Evolutionary conservation across 306 rosid species (phyloP).

Genomic region (Pterocarpus santalinus): DNA sequence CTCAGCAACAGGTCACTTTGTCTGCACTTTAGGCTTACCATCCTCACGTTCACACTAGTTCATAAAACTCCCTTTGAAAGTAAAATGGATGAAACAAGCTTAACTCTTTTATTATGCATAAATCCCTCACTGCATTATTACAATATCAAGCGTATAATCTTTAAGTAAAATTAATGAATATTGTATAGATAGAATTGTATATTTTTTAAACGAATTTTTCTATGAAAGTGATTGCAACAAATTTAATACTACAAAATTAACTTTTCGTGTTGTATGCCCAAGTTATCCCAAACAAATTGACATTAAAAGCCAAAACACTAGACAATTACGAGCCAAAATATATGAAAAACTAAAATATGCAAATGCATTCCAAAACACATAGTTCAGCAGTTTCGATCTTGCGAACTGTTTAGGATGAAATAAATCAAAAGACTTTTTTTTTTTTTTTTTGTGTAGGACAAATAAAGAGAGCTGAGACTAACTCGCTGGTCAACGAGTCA

Average conservation of each 20-base stretch:
- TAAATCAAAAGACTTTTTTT: background rate
- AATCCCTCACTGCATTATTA: background rate
- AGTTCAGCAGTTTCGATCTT: conserved; percentile 28
- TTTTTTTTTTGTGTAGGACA: background rate
- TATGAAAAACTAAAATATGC: background rate
- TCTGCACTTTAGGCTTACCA: too few relatives aligned
- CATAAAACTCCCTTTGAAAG: too few relatives aligned
- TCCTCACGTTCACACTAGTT: too few relatives aligned
- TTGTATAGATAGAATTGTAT: too few relatives aligned
- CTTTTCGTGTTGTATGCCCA: too few relatives aligned
- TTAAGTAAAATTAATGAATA: too few relatives aligned
- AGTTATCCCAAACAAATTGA: too few relatives aligned
- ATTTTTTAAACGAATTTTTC: too few relatives aligned
- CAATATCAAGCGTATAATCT: background rate
- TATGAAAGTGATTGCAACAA: too few relatives aligned
- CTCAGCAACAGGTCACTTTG: too few relatives aligned
- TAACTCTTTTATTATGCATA: background rate
- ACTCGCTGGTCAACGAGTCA: conserved; percentile 81
- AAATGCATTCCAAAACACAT: conserved; percentile 29
- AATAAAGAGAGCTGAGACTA: conserved; percentile 38
- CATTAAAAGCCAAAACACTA: background rate
- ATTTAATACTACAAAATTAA: too few relatives aligned
- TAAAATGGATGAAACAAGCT: background rate
- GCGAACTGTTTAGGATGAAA: conserved; percentile 12
- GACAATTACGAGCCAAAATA: background rate